These are phyloP conservation scores for Alternaria panax DNA, from an alignment of 2,329 filamentous ascomycete species.

Conservation along the genomic window DNA sequence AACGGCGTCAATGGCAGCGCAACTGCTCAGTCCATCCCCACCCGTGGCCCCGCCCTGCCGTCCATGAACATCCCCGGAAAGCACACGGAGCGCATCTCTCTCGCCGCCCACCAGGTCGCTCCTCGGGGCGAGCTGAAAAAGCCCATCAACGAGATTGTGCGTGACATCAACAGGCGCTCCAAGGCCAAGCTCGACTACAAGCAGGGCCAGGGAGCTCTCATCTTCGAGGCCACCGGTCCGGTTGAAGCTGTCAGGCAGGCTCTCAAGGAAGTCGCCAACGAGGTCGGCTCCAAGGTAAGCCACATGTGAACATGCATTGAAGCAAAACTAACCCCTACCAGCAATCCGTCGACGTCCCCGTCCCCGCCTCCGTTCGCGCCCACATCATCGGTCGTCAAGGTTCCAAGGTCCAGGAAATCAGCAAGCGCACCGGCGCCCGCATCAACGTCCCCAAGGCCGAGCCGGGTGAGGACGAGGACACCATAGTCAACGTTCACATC, in stretches of 20 bases:
- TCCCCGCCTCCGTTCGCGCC: conserved; percentile 82
- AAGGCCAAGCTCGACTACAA: conserved; percentile 84
- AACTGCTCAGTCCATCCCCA: conserved; percentile 53
- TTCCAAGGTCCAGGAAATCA: conserved; percentile 85
- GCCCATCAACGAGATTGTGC: conserved; percentile 82
- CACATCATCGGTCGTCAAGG: conserved; percentile 95
- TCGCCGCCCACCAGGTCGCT: conserved; percentile 78
- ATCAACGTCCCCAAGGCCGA: conserved; percentile 89
- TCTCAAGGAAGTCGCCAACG: conserved; percentile 85
- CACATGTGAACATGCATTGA: background rate
- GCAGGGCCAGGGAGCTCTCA: conserved; percentile 74
- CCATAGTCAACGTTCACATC: conserved; percentile 82
- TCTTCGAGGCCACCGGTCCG: conserved; percentile 86
- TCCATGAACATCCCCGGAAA: conserved; percentile 82
- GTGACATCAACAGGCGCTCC: conserved; percentile 91
- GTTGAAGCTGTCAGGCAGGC: conserved; percentile 85
- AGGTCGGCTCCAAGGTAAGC: conserved; percentile 83
- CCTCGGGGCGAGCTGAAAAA: conserved; percentile 81
- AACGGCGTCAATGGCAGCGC: conserved; percentile 60
- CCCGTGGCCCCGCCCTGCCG: conserved; percentile 55
- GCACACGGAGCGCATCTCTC: conserved; percentile 76
- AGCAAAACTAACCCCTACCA: conserved; percentile 40
- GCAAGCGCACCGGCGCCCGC: conserved; percentile 86
- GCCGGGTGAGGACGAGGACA: conserved; percentile 78
- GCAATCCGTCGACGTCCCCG: conserved; percentile 75